Evolutionary conservation across 768 basidiomycete genomes (phyloP), one percentile per base, ranked within the genome.

Genomic region (Suillus plorans): DNA sequence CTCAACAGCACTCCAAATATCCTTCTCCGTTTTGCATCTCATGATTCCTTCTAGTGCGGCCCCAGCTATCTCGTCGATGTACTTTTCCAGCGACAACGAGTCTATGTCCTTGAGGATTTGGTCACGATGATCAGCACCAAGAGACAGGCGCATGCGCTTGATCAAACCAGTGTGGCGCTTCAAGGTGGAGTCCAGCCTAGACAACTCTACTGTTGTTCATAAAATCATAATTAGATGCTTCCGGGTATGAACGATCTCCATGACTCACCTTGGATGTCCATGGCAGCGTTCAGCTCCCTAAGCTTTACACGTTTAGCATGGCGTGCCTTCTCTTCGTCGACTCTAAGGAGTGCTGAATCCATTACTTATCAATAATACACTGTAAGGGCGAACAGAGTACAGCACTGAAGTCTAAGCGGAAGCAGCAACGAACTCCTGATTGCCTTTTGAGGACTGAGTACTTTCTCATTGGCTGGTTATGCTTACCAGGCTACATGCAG

Each of bases 161-260:
- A 97, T 95, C 67, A 99, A 85, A 7, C 95, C 93, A 2, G 95
- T 98, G 77, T 99, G 96, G 8, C 95, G 89, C 79, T 94, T 99
- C 64, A 99, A 79, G 52, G 97, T 98, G 4, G 97, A 95, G 77
- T 99, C 97, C 28, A 95, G 82, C 74, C 88, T 95, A 25, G 85
- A 80, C 12, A 86, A 80, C 74, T 90, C 94, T 94, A 60, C 60
- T 41, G 25, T 50, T 20, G 5, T 36, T 44, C 16, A 5, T 28
- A 53, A 28, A 53, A 53, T 53, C 52, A 59, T 68, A 65, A 73
- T 69, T 59, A 41, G 56, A 13, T 28, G 12, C 39, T 6, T 52
- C 36, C n/a, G 56, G 14, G 3, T 36, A 28, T 28, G 8, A 62
- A 58, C 55, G 66, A 16, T 41, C 37, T 9, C 39, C 5, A 36